Evolutionary conservation across 495 filamentous ascomycete genomes (phyloP).

Genomic region (Xylaria bambusicola): DNA sequence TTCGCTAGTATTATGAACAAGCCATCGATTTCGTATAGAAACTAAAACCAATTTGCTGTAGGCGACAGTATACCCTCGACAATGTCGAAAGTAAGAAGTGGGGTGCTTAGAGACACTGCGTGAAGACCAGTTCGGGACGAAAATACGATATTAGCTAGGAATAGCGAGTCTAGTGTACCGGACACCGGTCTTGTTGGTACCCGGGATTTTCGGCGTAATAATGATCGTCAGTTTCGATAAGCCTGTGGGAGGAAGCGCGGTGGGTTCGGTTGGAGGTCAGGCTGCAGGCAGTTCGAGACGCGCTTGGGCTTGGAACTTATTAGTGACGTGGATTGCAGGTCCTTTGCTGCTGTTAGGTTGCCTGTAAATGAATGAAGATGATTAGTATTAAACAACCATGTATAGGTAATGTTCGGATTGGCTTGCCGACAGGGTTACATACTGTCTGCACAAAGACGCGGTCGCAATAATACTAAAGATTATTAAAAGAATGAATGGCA

Average conservation of each 20-base stretch:
- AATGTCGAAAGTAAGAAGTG: not conserved
- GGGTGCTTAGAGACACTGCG: not conserved
- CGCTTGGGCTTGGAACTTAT: slow-evolving; percentile 9
- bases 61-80: not conserved
- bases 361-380: not conserved
- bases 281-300: slow-evolving; percentile 30
- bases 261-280: slow-evolving; percentile 17
- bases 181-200: slow-evolving; percentile 20
- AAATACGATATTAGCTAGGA: not conserved
- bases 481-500: not conserved
- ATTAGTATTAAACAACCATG: too few relatives aligned
- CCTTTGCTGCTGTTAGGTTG: not conserved
- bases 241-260: slow-evolving; percentile 22
- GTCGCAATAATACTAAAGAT: not conserved
- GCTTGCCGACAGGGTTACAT: not conserved
- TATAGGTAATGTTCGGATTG: too few relatives aligned
- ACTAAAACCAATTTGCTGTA: not conserved
- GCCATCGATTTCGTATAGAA: slow-evolving; percentile 5
- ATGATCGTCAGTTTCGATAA: slow-evolving; percentile 40
- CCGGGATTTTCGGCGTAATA: slow-evolving; percentile 36
- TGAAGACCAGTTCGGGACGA: not conserved
- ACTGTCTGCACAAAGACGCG: not conserved
- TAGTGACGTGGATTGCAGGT: not conserved
- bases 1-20: slow-evolving; percentile 1
- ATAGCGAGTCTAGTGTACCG: not conserved